Evolutionary conservation across 2,329 filamentous ascomycete species (phyloP).

Genomic region (Epichloe scottii): DNA sequence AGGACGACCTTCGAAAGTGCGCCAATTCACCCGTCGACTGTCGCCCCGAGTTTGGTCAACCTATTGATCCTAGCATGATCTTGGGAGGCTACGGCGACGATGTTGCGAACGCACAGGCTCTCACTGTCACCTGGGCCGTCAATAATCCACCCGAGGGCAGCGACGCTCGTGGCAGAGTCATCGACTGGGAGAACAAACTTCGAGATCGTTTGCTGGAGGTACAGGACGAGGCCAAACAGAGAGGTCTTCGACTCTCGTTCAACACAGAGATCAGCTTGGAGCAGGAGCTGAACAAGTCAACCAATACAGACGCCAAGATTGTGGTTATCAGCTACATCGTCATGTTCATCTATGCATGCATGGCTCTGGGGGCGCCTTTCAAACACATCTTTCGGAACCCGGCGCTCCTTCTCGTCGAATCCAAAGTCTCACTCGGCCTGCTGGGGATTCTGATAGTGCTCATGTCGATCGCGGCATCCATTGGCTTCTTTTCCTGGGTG

Average conservation of each 20-base stretch:
- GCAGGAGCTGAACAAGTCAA: constrained; percentile 93
- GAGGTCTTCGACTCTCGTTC: constrained; percentile 81
- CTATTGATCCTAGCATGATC: constrained; percentile 72
- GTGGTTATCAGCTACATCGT: constrained; percentile 92
- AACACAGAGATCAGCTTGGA: constrained; percentile 91
- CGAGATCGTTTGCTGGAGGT: constrained; percentile 63
- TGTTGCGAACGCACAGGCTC: constrained; percentile 60
- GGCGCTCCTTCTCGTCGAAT: constrained; percentile 76
- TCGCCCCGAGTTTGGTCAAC: constrained; percentile 78
- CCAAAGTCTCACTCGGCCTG: constrained; percentile 92
- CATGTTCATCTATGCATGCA: constrained; percentile 95
- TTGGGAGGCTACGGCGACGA: constrained; percentile 67
- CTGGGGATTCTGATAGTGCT: constrained; percentile 90
- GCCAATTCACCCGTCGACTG: constrained; percentile 71
- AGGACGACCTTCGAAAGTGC: constrained; percentile 58
- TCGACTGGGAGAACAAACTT: constrained; percentile 80
- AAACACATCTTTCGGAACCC: constrained; percentile 72
- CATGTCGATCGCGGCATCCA: constrained; percentile 93
- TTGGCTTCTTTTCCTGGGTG: constrained; percentile 83
- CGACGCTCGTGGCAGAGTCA: constrained; percentile 55
- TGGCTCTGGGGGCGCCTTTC: constrained; percentile 79
- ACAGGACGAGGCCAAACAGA: constrained; percentile 63
- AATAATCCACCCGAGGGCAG: constrained; percentile 72
- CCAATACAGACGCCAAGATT: constrained; percentile 96
- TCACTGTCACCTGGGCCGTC: constrained; percentile 91